Base-by-base conservation (phyloP, 257 asterid genomes). In the Capsicum baccatum region DNA sequence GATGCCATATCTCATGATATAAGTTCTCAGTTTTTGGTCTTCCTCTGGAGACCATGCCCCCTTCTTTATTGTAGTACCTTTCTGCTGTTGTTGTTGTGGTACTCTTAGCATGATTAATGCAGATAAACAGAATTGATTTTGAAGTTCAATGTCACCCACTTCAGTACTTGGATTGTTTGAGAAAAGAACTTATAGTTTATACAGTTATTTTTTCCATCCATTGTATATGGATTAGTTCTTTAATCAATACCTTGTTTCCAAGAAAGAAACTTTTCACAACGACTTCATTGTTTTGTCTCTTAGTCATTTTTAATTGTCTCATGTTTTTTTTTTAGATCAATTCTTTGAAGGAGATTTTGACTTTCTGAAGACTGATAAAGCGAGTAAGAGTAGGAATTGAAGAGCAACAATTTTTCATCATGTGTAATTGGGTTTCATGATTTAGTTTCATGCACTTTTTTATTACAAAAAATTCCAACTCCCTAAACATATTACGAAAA, bases 11-110 rank as follows among this genome's bases (percentile, higher is more conserved):
- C 37, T 80, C 56, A 80, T 87, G 13, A 87, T 52, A 74, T 87
- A 87, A 76, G 70, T 11, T 2, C 50, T 60, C 60, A 87, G 16
- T 50, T 87, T 87, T 80, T 33, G 56, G 67, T 87, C 87, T 87
- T 87, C 89, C 17, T 81, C 89, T 33, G 57, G 52, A 76, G 83
- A 80, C 89, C 87, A 87, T 64, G 85, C 44, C 17, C 87, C 87
- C 83, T 79, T 87, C 70, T 81, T 87, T 17, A 84, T 87, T 13
- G 76, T 50, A 0, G 55, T 83, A 69, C 79, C 19, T 33, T 66
- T 16, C 85, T 83, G 57, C 37, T 71, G 39, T 3, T 39, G 44
- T 3, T 17, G 39, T 1, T 71, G 58, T 71, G 35, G 58, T 71
- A 71, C 79, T 19, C n/a, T 47, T 71, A 39, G 58, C 39, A 71